Percentiles rank a stretch among this genome's conserved stretches.
Conservation (phyloP, 2,329 filamentous ascomycete genomes). For the Trichoderma pleuroti region DNA sequence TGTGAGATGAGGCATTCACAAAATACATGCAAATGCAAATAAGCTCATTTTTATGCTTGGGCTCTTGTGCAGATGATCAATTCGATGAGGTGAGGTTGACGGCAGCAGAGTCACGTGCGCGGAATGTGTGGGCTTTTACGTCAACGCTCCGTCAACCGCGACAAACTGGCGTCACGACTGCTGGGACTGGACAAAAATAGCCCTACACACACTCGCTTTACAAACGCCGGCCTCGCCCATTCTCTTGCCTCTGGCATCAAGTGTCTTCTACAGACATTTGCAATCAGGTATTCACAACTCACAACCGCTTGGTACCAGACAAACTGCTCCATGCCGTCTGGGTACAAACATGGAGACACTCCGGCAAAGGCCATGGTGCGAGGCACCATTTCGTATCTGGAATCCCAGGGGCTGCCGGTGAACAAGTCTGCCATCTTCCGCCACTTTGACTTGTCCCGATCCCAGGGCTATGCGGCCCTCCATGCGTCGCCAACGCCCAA, state of each 20-base stretch:
- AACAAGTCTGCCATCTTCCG: constrained; percentile 41
- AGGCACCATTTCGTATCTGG: constrained; percentile 39
- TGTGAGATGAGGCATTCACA: background rate
- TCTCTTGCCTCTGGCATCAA: background rate
- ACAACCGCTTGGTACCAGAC: background rate
- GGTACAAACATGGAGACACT: constrained; percentile 38
- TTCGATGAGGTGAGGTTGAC: background rate
- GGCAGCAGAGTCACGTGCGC: background rate
- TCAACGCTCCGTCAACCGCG: background rate
- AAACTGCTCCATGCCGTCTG: constrained; percentile 19
- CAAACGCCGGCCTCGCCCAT: background rate
- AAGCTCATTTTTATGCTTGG: background rate
- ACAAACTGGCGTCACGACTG: background rate
- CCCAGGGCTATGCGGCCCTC: constrained; percentile 38
- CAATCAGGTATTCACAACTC: background rate
- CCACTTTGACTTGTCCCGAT: constrained; percentile 38
- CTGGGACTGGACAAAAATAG: constrained; percentile 33
- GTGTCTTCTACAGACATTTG: background rate
- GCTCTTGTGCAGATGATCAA: background rate
- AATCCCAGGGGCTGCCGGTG: constrained; percentile 36
- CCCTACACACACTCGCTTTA: constrained; percentile 28
- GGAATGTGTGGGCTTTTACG: constrained; percentile 1
- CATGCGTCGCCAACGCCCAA: constrained; percentile 30
- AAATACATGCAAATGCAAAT: background rate
- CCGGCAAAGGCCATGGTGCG: constrained; percentile 39